Base-by-base conservation (phyloP, 1,284 basidiomycete genomes). In the Exobasidium rhododendri region DNA sequence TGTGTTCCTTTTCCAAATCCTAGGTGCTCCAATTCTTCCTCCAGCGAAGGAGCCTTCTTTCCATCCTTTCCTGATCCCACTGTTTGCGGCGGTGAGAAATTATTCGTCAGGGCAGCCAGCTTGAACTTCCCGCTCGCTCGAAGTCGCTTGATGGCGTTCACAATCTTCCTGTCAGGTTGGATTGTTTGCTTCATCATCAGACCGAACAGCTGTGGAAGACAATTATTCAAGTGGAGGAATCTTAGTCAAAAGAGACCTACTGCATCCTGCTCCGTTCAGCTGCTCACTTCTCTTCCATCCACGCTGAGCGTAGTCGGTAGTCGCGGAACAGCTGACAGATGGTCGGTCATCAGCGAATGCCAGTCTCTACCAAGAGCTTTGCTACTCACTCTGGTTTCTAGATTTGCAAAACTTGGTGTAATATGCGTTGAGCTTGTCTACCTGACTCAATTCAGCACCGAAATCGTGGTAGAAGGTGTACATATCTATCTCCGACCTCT, bases 61-160 rank as follows among this genome's bases (percentile, higher is more conserved):
- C 53, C 46, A 10, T 67, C 56, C 1, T 44, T 32, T 4, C 22
- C 32, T 11, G 54, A 65, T 3, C 40, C 62, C 22, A 61, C 52
- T 50, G 64, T 68, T 65, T 69, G 71, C 1, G 75, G 73, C 11
- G 74, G 65, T 10, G 70, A 58, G 57, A 78, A 75, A 63, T 81
- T 81, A 69, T 81, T 81, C 20, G 80, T 81, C 52, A 81, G 52
- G 3, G 80, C 80, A 5, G 76, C 80, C 10, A 81, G 59, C 24
- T 68, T 74, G 65, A 71, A 80, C 22, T 62, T 65, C 22, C 69
- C 68, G 0, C 71, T 71, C 2, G 65, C 79, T 80, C 53, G 54
- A 14, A 66, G 56, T 13, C 67, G 63, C 26, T 57, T 58, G 53
- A 80, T 75, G 1, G 79, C 78, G 1, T 32, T 64, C 3, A 73